Evolutionary conservation across 352 stramenopile species (phyloP), one percentile per base, ranked within the genome.

Genomic region (Phytophthora niederhauseri): DNA sequence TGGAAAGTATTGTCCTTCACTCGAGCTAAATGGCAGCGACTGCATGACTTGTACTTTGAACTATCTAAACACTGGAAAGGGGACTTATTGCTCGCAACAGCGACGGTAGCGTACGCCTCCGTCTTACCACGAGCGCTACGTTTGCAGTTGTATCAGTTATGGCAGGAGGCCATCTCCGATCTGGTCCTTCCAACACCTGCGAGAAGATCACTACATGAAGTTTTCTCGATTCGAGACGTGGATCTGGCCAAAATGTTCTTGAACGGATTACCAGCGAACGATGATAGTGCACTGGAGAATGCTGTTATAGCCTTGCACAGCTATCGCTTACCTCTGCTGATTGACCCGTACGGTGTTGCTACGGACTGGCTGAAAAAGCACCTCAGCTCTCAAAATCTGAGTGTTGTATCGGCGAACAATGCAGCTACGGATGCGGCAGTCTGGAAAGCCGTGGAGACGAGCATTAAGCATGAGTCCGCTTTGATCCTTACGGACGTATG

Each of bases 21-120:
- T 12, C 79, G 83, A 2, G 46, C 64, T 4, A 79, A 73, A 11
- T 93, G 85, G 84, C 49, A 76, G 20, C 30, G 66, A 2, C 41
- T 30, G 26, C 76, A 83, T 51, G 75, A 90, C 6, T 66, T 72
- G 11, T 89, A 81, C 61, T 76, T 62, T 0, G 62, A 82, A 53
- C 82, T 88, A 53, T 62, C 62, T 0, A 61, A 67, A 0, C 66
- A 90, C 22, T 82, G 77, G 62, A 75, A 82, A 56, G 87, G 80
- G 3, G 84, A 95, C 17, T 63, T 93, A 22, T 70, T 93, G n/a
- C 55, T 95, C 6, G 77, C 73, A 2, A 92, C 87, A 22, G 82
- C 82, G 0, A 58, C 72, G 0, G 58, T 90, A 9, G 73, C 68
- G 0, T 95, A 95, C 45, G 70, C 77, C 6, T 77, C 79, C 6